These are phyloP conservation scores for Echeveria elegans DNA, from an alignment of 164 flowering plant genomes.

Conservation along the genomic window DNA sequence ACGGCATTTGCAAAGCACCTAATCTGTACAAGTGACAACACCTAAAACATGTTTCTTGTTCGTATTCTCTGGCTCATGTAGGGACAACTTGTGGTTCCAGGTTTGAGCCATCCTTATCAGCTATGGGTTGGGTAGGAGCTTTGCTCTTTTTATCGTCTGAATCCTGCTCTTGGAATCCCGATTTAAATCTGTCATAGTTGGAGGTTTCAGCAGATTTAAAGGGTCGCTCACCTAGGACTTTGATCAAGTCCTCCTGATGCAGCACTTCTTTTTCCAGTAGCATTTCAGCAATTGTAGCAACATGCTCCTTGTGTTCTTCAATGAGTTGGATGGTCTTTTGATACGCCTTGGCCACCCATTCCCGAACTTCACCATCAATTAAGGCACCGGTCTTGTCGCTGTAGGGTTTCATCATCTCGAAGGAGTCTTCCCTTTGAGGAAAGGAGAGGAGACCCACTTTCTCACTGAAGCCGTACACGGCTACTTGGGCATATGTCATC, in stretches of 20 bases:
- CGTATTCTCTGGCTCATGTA: slow-evolving; percentile 14
- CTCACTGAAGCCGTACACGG: not conserved
- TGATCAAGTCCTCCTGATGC: not conserved
- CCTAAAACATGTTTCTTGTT: not conserved
- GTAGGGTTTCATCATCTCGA: not conserved
- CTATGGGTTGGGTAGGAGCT: slow-evolving; percentile 14
- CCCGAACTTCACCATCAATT: not conserved
- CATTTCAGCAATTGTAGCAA: not conserved
- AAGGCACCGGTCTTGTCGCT: not conserved
- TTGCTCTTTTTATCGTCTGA: slow-evolving; percentile 16
- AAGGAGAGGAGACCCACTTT: not conserved
- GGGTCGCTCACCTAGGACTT: not conserved
- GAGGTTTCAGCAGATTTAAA: not conserved
- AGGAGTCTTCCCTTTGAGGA: not conserved
- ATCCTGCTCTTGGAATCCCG: not conserved
- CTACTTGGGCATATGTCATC: slow-evolving; percentile 27
- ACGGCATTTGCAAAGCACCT: not conserved
- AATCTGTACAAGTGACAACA: not conserved
- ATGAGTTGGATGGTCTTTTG: not conserved
- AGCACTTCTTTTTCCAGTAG: not conserved
- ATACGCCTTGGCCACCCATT: not conserved
- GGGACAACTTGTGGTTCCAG: slow-evolving; percentile 53
- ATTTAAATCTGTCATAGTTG: not conserved
- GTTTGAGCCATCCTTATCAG: slow-evolving; percentile 23
- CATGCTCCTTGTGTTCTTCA: not conserved